phyloP scores from a whole-genome alignment of 2,329 filamentous ascomycete genomes.

The Blastomyces percursus region DNA sequence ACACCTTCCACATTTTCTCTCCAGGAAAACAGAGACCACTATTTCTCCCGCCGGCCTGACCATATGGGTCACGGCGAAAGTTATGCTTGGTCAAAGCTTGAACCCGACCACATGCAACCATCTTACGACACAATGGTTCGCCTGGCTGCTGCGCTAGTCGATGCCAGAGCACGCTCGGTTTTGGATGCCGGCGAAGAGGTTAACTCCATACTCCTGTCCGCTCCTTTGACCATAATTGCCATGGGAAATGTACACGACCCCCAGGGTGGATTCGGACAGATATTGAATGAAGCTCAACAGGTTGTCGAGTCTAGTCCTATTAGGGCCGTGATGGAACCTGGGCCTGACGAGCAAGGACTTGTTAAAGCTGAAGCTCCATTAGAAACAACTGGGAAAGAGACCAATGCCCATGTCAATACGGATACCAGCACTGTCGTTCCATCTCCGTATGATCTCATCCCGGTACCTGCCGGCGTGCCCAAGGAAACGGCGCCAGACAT shows the following conservation, averaged over 20 bases:
- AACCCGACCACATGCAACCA: constrained; percentile 34
- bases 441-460: constrained; percentile 2
- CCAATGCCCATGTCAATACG: background rate
- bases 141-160: constrained; percentile 31
- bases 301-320: background rate
- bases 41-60: constrained; percentile 11
- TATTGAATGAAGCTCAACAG: constrained; percentile 1
- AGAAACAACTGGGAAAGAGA: background rate
- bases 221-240: constrained; percentile 28
- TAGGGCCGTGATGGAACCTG: background rate
- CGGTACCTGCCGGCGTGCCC: background rate
- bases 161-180: constrained; percentile 28
- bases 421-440: background rate
- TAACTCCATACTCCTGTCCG: constrained; percentile 20
- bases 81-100: constrained; percentile 27
- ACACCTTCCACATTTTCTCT: constrained; percentile 23
- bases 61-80: constrained; percentile 25
- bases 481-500: constrained; percentile 4
- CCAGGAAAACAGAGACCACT: constrained; percentile 21
- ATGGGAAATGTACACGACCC: constrained; percentile 31
- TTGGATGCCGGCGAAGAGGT: constrained; percentile 23
- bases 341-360: background rate
- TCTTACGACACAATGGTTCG: constrained; percentile 36
- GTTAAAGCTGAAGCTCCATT: background rate
- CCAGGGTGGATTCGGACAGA: constrained; percentile 9